These are phyloP conservation scores for Datisca glomerata DNA, from an alignment of 306 rosid genomes.

Conservation along the genomic window DNA sequence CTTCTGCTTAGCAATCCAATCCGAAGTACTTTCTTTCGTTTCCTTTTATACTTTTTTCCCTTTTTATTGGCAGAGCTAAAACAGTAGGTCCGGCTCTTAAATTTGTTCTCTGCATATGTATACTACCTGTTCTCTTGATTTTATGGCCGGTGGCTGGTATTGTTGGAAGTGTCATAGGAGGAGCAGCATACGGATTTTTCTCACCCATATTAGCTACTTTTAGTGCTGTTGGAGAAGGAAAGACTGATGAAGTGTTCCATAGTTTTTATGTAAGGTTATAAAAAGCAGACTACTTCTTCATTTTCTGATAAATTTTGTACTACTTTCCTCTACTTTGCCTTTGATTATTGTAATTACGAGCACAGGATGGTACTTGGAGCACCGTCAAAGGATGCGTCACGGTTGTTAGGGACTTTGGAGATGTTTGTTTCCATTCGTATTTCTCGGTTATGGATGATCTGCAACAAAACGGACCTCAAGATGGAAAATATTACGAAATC, in stretches of 20 bases:
- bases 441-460: constrained; percentile 73
- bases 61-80: constrained; percentile 56
- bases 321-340: too few species aligned
- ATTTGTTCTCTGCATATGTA: constrained; percentile 46
- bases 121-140: constrained; percentile 52
- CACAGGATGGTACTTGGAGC: constrained; percentile 83
- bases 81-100: constrained; percentile 67
- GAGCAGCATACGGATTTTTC: constrained; percentile 65
- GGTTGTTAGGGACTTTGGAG: constrained; percentile 62
- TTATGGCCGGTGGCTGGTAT: constrained; percentile 64
- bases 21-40: background rate
- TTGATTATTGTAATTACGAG: constrained; percentile 11
- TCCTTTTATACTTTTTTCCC: background rate
- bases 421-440: constrained; percentile 73
- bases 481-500: constrained; percentile 59
- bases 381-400: constrained; percentile 41
- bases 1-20: too few species aligned
- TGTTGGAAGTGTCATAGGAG: constrained; percentile 67
- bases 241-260: constrained; percentile 39
- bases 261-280: constrained; percentile 57
- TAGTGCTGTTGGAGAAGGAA: constrained; percentile 81
- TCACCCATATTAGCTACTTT: constrained; percentile 74
- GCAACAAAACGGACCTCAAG: constrained; percentile 37
- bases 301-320: constrained; percentile 10
- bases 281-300: constrained; percentile 3